phyloP scores from a whole-genome alignment of 2,329 filamentous ascomycete species.

The Nothopassalora personata region DNA sequence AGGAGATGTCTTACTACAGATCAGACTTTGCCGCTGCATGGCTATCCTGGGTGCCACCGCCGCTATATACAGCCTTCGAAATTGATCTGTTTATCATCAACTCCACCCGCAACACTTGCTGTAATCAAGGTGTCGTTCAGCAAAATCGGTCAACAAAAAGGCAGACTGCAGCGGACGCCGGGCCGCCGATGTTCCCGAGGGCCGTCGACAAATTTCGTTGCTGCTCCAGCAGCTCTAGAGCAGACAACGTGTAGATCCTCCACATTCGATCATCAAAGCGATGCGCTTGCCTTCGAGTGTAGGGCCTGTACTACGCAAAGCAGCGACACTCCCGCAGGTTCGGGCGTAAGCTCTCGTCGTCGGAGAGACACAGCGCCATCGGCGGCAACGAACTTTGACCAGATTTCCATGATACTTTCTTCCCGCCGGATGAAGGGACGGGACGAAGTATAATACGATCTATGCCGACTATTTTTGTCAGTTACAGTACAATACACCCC shows the following conservation, averaged over 20 bases:
- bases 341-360: background rate
- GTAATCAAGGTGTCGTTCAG: background rate
- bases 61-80: too few relatives aligned
- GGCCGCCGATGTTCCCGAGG: background rate
- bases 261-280: too few relatives aligned
- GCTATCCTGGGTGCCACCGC: too few relatives aligned
- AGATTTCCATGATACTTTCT: conserved; percentile 7
- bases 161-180: background rate
- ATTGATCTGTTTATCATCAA: too few relatives aligned
- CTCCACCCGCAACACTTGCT: too few relatives aligned
- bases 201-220: background rate
- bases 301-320: too few relatives aligned
- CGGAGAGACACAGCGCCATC: background rate
- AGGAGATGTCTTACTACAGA: too few relatives aligned
- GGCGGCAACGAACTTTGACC: conserved; percentile 1
- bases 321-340: too few relatives aligned
- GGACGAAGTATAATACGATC: conserved; percentile 4
- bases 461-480: conserved; percentile 2
- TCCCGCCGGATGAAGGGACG: background rate
- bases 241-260: background rate
- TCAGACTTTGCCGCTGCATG: too few relatives aligned
- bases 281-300: too few relatives aligned
- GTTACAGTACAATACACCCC: too few relatives aligned
- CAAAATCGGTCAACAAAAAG: background rate
- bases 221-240: background rate